These are phyloP conservation scores for Tolypocladium tropicale DNA, from an alignment of 2,329 filamentous ascomycete species.

Conservation along the genomic window DNA sequence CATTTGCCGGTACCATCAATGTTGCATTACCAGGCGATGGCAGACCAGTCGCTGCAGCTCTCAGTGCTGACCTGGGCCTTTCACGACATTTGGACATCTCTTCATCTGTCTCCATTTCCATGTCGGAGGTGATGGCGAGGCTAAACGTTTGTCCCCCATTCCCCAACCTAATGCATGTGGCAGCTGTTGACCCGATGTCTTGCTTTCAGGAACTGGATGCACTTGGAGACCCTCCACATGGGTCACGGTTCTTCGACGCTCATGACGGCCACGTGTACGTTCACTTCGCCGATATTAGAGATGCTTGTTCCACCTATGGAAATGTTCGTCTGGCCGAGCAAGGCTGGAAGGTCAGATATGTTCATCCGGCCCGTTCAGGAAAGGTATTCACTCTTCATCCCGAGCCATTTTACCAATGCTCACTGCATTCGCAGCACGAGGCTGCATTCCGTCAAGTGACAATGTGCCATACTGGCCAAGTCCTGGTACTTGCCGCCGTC, in stretches of 20 bases:
- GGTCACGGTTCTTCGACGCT: constrained; percentile 24
- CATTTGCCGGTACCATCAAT: constrained; percentile 17
- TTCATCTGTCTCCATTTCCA: constrained; percentile 17
- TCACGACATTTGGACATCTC: constrained; percentile 35
- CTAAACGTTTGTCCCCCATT: constrained; percentile 31
- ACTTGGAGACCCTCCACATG: constrained; percentile 23
- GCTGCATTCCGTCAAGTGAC: neutral
- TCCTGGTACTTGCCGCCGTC: constrained; percentile 16
- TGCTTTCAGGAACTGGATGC: constrained; percentile 26
- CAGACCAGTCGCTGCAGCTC: constrained; percentile 18
- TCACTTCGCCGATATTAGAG: constrained; percentile 50
- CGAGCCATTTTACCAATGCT: neutral
- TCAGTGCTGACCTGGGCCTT: constrained; percentile 36
- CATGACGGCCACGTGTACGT: constrained; percentile 36
- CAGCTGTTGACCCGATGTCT: constrained; percentile 4
- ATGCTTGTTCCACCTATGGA: constrained; percentile 40
- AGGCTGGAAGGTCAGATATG: constrained; percentile 30
- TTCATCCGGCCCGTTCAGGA: neutral
- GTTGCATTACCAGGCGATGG: constrained; percentile 10
- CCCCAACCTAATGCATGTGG: neutral
- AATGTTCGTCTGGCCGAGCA: constrained; percentile 31
- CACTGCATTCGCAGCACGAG: neutral
- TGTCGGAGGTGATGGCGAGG: constrained; percentile 30
- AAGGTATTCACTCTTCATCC: neutral
- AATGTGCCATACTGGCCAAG: constrained; percentile 13